phyloP scores from a whole-genome alignment of 2,329 filamentous ascomycete species.

The Septoria petroselini region DNA sequence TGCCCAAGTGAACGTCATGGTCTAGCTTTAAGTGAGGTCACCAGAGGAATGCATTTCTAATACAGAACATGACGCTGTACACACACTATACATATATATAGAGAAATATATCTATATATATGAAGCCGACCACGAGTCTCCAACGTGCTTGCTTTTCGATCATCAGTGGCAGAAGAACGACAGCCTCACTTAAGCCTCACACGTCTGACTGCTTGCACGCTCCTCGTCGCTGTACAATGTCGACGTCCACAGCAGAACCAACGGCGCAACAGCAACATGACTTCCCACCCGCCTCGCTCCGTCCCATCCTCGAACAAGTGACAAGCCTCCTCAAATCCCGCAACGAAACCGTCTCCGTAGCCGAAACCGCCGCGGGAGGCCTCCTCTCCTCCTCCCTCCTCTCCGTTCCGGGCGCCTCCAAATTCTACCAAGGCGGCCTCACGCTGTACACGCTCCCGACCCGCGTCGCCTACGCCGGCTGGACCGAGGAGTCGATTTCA shows the following conservation, averaged over 20 bases:
- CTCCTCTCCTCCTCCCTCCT: conserved; percentile 60
- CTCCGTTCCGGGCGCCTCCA: conserved; percentile 56
- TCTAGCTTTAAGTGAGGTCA: no score
- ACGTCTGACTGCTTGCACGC: not conserved
- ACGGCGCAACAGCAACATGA: conserved; percentile 1
- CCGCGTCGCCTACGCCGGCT: conserved; percentile 58
- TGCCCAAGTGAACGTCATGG: no score
- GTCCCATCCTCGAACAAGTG: conserved; percentile 49
- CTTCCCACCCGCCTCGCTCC: conserved; percentile 46
- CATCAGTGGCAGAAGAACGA: not conserved
- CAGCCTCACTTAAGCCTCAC: not conserved
- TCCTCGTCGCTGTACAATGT: not conserved
- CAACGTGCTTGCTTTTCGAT: not conserved
- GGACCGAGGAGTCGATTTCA: conserved; percentile 54
- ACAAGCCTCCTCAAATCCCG: conserved; percentile 53
- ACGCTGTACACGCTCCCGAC: conserved; percentile 61
- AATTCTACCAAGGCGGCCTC: conserved; percentile 60
- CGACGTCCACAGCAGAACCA: not conserved
- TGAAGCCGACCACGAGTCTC: conserved; percentile 1
- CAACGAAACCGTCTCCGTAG: conserved; percentile 58
- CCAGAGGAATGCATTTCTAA: not conserved
- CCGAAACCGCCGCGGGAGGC: conserved; percentile 63
- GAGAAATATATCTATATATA: not conserved
- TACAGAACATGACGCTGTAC: not conserved
- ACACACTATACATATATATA: not conserved